Conservation (phyloP, 257 asterid genomes). For the Lithospermum erythrorhizon region DNA sequence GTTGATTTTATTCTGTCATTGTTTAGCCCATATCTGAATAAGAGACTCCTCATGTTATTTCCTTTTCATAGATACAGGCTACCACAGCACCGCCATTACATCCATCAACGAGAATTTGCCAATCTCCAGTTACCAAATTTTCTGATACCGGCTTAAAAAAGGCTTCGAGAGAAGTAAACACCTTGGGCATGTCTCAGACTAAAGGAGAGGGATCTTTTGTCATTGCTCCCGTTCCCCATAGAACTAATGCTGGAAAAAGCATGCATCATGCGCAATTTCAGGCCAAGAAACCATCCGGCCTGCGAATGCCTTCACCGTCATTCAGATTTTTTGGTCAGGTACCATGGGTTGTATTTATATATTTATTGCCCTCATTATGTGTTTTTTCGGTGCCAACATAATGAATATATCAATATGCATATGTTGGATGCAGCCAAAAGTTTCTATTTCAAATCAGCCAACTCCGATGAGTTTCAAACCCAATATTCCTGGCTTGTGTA, state of each 20-base stretch:
- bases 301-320: constrained; percentile 96
- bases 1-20: constrained; percentile 1
- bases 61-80: constrained; percentile 23
- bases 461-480: constrained; percentile 26
- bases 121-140: constrained; percentile 22
- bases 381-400: constrained; percentile 7
- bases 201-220: constrained; percentile 19
- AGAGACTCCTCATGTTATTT: neutral
- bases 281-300: constrained; percentile 57
- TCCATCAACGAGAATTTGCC: constrained; percentile 21
- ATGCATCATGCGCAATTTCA: constrained; percentile 28
- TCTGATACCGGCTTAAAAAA: constrained; percentile 26
- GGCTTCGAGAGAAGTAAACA: constrained; percentile 20
- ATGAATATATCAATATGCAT: constrained; percentile 2
- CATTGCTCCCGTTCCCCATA: constrained; percentile 23
- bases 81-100: constrained; percentile 26
- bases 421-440: constrained; percentile 53
- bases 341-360: constrained; percentile 13
- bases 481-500: constrained; percentile 24
- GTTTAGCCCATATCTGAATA: neutral
- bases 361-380: constrained; percentile 3
- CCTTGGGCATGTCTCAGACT: constrained; percentile 24
- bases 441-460: constrained; percentile 25
- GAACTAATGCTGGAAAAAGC: constrained; percentile 22
- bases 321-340: constrained; percentile 86